phyloP scores from a whole-genome alignment of 345 rosid species.

The Linum tenue region DNA sequence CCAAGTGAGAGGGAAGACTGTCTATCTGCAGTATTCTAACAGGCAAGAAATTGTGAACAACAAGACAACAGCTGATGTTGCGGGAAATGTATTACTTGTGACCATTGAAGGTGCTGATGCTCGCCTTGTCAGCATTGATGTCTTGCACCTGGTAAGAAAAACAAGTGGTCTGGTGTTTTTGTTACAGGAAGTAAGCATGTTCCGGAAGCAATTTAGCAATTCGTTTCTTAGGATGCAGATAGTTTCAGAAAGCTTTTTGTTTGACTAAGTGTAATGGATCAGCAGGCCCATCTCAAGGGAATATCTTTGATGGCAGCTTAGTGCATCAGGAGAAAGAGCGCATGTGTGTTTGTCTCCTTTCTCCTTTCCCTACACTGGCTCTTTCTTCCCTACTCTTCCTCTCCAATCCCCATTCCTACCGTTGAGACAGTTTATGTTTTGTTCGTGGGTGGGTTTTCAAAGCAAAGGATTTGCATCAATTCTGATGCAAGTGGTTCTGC shows the following conservation, averaged over 20 bases:
- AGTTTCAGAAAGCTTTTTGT: constrained; percentile 41
- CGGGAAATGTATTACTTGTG: constrained; percentile 88
- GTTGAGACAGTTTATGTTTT: constrained; percentile 28
- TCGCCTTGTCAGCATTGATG: constrained; percentile 96
- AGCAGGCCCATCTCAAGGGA: constrained; percentile 99
- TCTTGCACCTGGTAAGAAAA: constrained; percentile 81
- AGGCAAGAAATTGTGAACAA: constrained; percentile 97
- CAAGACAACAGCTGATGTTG: constrained; percentile 95
- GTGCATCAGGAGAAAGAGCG: constrained; percentile 97
- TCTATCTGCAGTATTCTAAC: constrained; percentile 93
- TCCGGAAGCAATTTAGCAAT: constrained; percentile 27
- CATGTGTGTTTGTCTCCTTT: constrained; percentile 99
- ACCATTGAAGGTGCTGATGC: constrained; percentile 94
- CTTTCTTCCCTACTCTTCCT: constrained; percentile 82
- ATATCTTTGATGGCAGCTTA: constrained; percentile 98
- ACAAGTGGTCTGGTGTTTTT: constrained; percentile 19
- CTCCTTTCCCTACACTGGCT: constrained; percentile 96
- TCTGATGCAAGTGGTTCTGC: neutral
- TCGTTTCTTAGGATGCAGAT: constrained; percentile 62
- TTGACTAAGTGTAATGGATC: constrained; percentile 98
- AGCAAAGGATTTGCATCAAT: neutral
- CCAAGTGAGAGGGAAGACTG: constrained; percentile 99
- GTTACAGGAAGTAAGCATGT: constrained; percentile 30
- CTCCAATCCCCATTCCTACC: constrained; percentile 53
- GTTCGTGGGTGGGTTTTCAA: constrained; percentile 11